These are phyloP conservation scores for Leptographium flavum DNA, from an alignment of 2,329 filamentous ascomycete species.

Conservation along the genomic window DNA sequence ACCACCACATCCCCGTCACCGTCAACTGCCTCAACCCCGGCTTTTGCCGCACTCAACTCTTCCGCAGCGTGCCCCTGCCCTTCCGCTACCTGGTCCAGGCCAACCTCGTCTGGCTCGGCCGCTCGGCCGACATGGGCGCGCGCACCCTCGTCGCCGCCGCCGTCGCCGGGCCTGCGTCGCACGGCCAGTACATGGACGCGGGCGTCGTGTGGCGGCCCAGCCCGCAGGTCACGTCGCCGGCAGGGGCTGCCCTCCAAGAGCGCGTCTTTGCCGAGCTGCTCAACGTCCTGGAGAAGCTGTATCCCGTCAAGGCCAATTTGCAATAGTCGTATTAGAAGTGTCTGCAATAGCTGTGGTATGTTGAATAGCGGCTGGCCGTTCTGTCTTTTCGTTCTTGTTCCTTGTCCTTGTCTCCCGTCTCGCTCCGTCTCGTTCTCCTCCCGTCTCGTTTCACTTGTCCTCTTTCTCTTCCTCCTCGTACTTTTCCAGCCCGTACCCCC, in stretches of 20 bases:
- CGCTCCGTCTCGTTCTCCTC: background rate
- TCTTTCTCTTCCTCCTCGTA: conserved; percentile 5
- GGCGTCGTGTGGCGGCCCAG: conserved; percentile 17
- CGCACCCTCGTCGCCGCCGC: conserved; percentile 24
- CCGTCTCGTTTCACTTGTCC: background rate
- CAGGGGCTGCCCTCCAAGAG: conserved; percentile 21
- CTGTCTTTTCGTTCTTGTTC: background rate
- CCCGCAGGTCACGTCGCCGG: conserved; percentile 20
- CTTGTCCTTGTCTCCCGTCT: background rate
- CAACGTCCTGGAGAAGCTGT: conserved; percentile 25
- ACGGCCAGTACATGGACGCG: conserved; percentile 26
- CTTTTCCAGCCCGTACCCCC: conserved; percentile 41
- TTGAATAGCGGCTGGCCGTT: no score
- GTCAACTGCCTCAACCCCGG: conserved; percentile 26
- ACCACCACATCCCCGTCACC: conserved; percentile 18
- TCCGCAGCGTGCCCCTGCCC: conserved; percentile 18
- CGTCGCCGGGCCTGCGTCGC: conserved; percentile 21
- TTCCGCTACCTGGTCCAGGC: conserved; percentile 12
- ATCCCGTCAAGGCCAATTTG: conserved; percentile 26
- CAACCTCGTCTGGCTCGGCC: conserved; percentile 16
- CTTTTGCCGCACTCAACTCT: conserved; percentile 26
- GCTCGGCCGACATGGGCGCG: conserved; percentile 24
- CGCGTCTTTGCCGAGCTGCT: conserved; percentile 28
- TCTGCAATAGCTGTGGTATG: conserved; percentile 1
- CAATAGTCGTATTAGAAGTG: no score